Conservation (phyloP, 2,329 filamentous ascomycete species). For the Macroventuria anomochaeta region DNA sequence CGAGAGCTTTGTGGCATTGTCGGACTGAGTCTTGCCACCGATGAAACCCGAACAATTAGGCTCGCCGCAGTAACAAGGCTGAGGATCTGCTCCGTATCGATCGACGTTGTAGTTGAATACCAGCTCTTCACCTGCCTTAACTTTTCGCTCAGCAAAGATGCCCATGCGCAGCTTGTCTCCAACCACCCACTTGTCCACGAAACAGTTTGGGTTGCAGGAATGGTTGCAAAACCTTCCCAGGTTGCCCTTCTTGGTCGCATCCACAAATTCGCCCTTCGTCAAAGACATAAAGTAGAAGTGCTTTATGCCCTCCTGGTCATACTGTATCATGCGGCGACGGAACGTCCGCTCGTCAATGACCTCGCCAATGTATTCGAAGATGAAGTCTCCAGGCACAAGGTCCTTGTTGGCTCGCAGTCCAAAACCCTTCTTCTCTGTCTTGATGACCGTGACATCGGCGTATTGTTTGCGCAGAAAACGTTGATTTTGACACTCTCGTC, state of each 20-base stretch:
- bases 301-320: slow-evolving; percentile 95
- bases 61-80: slow-evolving; percentile 96
- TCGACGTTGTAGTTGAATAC: slow-evolving; percentile 99
- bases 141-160: slow-evolving; percentile 87
- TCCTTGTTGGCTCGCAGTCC: slow-evolving; percentile 83
- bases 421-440: slow-evolving; percentile 97
- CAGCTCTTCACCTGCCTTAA: slow-evolving; percentile 89
- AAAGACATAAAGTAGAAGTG: slow-evolving; percentile 99
- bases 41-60: slow-evolving; percentile 95
- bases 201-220: slow-evolving; percentile 98
- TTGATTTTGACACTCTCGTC: slow-evolving; percentile 87
- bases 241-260: slow-evolving; percentile 96
- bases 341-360: slow-evolving; percentile 94
- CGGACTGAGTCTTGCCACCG: slow-evolving; percentile 96
- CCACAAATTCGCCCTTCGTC: slow-evolving; percentile 93
- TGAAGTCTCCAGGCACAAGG: slow-evolving; percentile 84
- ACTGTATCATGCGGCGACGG: slow-evolving; percentile 86
- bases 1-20: slow-evolving; percentile 89
- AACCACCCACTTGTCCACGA: slow-evolving; percentile 99
- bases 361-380: slow-evolving; percentile 98
- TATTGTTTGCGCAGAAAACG: slow-evolving; percentile 91
- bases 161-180: slow-evolving; percentile 98
- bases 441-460: slow-evolving; percentile 91
- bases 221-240: slow-evolving; percentile 98
- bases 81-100: slow-evolving; percentile 93